Evolutionary conservation across 2,329 filamentous ascomycete genomes (phyloP).

Genomic region (Paracorniculantispora psalliotae): DNA sequence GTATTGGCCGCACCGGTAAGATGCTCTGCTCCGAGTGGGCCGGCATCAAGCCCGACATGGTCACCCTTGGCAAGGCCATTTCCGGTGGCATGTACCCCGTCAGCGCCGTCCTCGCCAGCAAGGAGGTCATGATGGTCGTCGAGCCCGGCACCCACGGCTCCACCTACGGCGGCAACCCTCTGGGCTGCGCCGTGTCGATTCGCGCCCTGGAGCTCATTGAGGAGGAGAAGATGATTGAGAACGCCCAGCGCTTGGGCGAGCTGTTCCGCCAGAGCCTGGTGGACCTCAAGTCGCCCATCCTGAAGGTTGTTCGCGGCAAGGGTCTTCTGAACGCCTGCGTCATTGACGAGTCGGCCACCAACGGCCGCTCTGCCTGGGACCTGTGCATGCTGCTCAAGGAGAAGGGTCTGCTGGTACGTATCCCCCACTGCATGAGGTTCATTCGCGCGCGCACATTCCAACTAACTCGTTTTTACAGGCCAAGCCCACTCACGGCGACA

Average conservation of each 20-base stretch:
- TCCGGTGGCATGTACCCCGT: conserved; percentile 99
- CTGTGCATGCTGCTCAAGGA: conserved; percentile 91
- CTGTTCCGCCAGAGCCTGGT: conserved; percentile 75
- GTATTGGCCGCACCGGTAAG: conserved; percentile 89
- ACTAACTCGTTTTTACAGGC: conserved; percentile 55
- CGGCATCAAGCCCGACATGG: conserved; percentile 89
- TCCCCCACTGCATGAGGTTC: too few species aligned
- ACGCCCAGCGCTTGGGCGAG: conserved; percentile 74
- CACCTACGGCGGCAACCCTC: conserved; percentile 96
- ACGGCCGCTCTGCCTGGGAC: conserved; percentile 90
- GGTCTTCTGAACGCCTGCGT: conserved; percentile 93
- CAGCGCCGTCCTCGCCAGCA: conserved; percentile 80
- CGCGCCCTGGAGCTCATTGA: conserved; percentile 89
- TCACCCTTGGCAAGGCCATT: conserved; percentile 94
- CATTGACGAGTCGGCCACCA: conserved; percentile 83
- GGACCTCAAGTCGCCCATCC: conserved; percentile 72
- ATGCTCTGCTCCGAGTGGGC: conserved; percentile 95
- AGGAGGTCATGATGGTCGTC: conserved; percentile 90
- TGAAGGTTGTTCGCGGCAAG: conserved; percentile 82
- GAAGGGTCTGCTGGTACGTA: conserved; percentile 83
- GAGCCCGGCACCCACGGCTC: conserved; percentile 96
- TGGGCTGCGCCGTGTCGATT: conserved; percentile 93
- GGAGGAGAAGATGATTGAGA: conserved; percentile 82
- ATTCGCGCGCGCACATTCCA: too few species aligned
- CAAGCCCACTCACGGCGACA: conserved; percentile 97